Evolutionary conservation across 2,329 filamentous ascomycete genomes (phyloP).

Genomic region (Aureobasidium sp.): DNA sequence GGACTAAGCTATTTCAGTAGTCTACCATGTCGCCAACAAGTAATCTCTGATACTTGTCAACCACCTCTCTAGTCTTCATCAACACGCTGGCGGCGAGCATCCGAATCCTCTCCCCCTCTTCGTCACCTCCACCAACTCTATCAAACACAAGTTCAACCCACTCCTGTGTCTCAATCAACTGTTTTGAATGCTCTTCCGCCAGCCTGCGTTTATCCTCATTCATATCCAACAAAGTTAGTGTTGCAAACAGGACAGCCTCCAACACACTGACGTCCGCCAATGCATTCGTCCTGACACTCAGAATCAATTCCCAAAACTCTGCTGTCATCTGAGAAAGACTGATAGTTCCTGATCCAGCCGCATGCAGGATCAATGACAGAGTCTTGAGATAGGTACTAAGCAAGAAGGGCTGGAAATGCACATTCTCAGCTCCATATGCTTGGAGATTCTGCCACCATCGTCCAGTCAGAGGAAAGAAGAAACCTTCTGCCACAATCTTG

Average conservation of each 20-base stretch:
- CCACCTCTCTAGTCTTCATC: conserved; percentile 81
- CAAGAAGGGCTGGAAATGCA: conserved; percentile 79
- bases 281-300: conserved; percentile 67
- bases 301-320: conserved; percentile 86
- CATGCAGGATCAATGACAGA: conserved; percentile 82
- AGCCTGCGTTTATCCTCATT: conserved; percentile 78
- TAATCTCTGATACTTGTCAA: conserved; percentile 82
- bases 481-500: conserved; percentile 75
- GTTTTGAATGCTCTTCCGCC: conserved; percentile 76
- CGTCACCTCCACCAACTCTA: conserved; percentile 33
- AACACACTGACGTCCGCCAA: conserved; percentile 63
- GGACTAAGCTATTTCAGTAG: background rate
- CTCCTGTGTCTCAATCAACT: conserved; percentile 86
- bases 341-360: conserved; percentile 82
- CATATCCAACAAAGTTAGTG: conserved; percentile 84
- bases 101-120: conserved; percentile 83
- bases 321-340: conserved; percentile 82
- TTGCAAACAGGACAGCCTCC: conserved; percentile 79
- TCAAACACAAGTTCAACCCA: conserved; percentile 87
- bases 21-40: conserved; percentile 73
- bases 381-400: conserved; percentile 88
- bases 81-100: conserved; percentile 81
- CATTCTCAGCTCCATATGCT: conserved; percentile 50
- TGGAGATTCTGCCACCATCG: conserved; percentile 57
- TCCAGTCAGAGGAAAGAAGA: conserved; percentile 89